A percentile compares a stretch with the other conserved stretches of the same genome.
Evolutionary conservation across 352 stramenopile genomes (phyloP).

Genomic region (Pythium rishiriense): DNA sequence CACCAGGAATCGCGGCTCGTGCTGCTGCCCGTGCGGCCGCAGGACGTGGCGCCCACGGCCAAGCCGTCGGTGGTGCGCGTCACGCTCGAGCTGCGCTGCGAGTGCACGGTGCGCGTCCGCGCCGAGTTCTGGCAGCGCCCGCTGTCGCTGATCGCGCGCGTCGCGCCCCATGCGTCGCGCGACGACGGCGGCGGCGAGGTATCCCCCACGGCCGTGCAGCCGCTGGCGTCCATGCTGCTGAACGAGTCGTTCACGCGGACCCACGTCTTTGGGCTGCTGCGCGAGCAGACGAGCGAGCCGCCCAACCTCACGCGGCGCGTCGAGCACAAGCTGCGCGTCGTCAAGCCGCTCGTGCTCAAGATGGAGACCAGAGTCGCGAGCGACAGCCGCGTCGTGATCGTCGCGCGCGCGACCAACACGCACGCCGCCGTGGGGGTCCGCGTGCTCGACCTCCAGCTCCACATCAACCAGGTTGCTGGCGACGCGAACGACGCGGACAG

Average conservation of each 20-base stretch:
- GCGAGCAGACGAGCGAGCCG: conserved; percentile 41
- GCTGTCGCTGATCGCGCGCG: conserved; percentile 50
- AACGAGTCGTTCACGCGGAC: conserved; percentile 37
- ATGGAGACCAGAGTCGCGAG: conserved; percentile 50
- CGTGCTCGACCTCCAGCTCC: conserved; percentile 64
- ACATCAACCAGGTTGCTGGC: conserved; percentile 44
- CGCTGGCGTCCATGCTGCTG: conserved; percentile 26
- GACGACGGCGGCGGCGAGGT: conserved; percentile 12
- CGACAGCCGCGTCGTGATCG: conserved; percentile 43
- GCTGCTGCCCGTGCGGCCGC: conserved; percentile 21
- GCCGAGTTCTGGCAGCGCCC: conserved; percentile 60
- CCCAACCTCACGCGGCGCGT: conserved; percentile 46
- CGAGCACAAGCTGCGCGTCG: conserved; percentile 49
- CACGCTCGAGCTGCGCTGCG: conserved; percentile 37
- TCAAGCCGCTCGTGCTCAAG: conserved; percentile 59
- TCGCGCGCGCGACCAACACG: conserved; percentile 50
- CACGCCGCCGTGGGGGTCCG: conserved; percentile 41
- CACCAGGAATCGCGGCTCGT: conserved; percentile 57
- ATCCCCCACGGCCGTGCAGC: conserved; percentile 3
- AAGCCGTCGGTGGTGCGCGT: conserved; percentile 7
- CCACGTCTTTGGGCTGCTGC: conserved; percentile 46
- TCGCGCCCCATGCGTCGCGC: conserved; percentile 37
- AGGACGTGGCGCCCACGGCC: conserved; percentile 1
- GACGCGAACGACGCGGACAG: background rate
- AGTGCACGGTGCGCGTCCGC: conserved; percentile 61